Evolutionary conservation across 116 monocot genomes (phyloP), one percentile per base, ranked within the genome.

Genomic region (Cymodocea nodosa): DNA sequence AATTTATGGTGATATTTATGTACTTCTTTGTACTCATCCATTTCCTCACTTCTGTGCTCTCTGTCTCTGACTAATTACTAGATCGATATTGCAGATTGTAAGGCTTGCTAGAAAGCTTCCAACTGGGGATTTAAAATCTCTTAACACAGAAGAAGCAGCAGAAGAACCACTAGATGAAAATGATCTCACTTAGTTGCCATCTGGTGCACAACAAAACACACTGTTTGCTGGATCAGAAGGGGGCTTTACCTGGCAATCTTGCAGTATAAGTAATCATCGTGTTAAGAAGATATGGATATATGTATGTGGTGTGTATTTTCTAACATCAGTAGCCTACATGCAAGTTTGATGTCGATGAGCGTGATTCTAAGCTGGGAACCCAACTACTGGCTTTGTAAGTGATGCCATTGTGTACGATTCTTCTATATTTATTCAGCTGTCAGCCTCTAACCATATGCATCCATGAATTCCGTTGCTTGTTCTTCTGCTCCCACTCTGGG

Each of bases 21-120:
- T 30, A 1, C 3, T 30, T 44, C 11, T 44, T 44, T 44, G 6
- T 6, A 3, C 20, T 57, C 14, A 24, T 57, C 24, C 24, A 13
- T 57, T 24, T 14, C 57, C 24, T 24, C 20, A 57, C 57, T 57
- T 57, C 22, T 57, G 55, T 19, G 30, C 30, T 30, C 30, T 30
- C 2, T 1, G 30, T 30, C 30, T 30, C 30, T 30, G 30, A 30
- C 30, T 1, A 1, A 30, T 30, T 30, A 1, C 30, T 30, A 30
- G 3, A 30, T 30, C 30, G 30, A 30, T 30, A 9, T 37, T 73
- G 75, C 73, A 83, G 87, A 77, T 87, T 39, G 80, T 74, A 22
- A 83, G 80, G 63, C 75, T 87, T 56, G 87, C 87, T 12, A 80
- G 77, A 62, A 87, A 87, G 64, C 71, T 87, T 52, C 87, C 87